Evolutionary conservation across 106 monocot species (phyloP).

Genomic region (Allium cepa): DNA sequence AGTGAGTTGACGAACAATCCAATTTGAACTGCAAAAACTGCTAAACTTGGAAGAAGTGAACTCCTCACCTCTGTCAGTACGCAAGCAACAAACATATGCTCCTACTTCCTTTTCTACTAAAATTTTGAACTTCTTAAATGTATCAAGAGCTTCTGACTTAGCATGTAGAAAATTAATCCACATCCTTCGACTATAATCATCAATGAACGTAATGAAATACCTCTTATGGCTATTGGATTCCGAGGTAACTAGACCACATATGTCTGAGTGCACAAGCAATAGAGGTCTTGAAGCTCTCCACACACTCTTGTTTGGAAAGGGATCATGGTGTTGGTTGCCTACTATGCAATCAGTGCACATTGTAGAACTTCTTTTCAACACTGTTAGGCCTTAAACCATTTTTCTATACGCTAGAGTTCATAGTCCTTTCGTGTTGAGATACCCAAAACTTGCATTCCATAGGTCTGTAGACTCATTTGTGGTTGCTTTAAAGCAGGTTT

Average conservation of each 20-base stretch:
- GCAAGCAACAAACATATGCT: background rate
- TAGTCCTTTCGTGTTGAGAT: background rate
- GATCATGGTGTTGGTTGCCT: background rate
- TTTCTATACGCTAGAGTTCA: background rate
- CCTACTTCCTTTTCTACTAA: slow-evolving; percentile 5
- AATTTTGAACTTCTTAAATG: background rate
- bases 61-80: background rate
- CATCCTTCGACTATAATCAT: slow-evolving; percentile 4
- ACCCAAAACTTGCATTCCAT: background rate
- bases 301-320: background rate
- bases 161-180: background rate
- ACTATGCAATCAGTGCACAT: background rate
- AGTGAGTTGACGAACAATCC: background rate
- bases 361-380: background rate
- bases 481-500: background rate
- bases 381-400: background rate
- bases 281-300: slow-evolving; percentile 4
- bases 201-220: background rate
- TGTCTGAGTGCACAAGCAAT: background rate
- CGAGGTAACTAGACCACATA: background rate
- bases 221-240: background rate
- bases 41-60: background rate
- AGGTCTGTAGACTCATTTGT: background rate
- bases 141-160: background rate
- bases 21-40: background rate